phyloP scores from a whole-genome alignment of 176 grass and related monocot genomes.

The Urochloa ruziziensis region DNA sequence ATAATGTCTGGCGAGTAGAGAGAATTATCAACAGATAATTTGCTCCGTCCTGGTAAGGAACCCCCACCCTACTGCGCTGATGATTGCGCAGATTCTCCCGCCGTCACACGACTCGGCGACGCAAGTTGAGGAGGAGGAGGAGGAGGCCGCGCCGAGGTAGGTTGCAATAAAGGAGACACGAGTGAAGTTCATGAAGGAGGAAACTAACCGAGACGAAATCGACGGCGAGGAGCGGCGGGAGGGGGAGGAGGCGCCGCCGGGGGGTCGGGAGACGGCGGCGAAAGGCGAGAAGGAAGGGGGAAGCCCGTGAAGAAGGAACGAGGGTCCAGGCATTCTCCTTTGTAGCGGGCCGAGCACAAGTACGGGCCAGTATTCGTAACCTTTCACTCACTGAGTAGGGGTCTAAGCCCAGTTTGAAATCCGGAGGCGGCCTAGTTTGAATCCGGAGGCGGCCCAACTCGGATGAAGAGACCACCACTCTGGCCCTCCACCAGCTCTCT shows the following conservation, averaged over 20 bases:
- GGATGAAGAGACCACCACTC: too few species aligned
- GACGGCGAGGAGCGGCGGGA: not conserved
- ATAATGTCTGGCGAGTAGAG: not conserved
- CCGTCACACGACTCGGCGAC: not conserved
- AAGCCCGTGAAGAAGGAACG: not conserved
- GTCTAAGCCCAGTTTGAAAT: not conserved
- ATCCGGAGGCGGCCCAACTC: not conserved
- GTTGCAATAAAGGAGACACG: not conserved
- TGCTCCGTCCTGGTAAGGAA: not conserved
- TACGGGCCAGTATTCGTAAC: not conserved
- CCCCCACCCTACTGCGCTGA: not conserved
- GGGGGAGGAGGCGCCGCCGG: conserved; percentile 3
- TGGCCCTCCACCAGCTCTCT: too few species aligned
- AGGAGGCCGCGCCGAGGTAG: not conserved
- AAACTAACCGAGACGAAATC: conserved; percentile 11
- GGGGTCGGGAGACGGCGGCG: not conserved
- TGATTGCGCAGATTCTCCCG: not conserved
- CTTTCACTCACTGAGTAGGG: not conserved
- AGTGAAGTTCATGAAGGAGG: not conserved
- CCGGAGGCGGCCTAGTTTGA: too few species aligned
- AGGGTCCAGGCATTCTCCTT: not conserved
- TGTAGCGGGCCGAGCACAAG: not conserved
- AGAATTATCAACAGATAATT: not conserved
- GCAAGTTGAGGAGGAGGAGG: not conserved
- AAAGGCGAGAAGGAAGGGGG: not conserved